Evolutionary conservation across 352 stramenopile genomes (phyloP), one percentile per base, ranked within the genome.

Genomic region (Blastocystis sp.): DNA sequence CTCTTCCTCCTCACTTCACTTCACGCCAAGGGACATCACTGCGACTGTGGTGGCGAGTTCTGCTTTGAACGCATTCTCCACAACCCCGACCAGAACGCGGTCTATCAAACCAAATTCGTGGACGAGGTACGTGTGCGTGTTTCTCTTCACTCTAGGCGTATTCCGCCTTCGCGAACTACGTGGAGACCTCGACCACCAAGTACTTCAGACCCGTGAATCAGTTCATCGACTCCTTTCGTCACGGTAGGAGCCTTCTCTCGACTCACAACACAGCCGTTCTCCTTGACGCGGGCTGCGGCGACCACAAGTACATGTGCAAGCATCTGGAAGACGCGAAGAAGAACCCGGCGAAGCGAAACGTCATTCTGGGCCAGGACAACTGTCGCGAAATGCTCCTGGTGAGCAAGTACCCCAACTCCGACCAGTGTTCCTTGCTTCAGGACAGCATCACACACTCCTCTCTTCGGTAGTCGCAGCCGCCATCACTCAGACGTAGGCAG

Each of bases 141-240:
- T 6, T 41, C 9, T 45, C 19, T 51, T 74, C 2, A 26, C n/a
- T 24, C 26, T 74, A 74, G 63, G 31, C 61, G 0, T 85, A 85
- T 31, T 10, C 31, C 10, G 21, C 13, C 35, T 55, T 85, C 45
- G 31, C 50, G 1, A 55, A 51, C 51, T 85, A 85, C 45, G 65
- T 85, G 19, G 4, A 16, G 12, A n/a, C 31, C 6, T 85, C 74
- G 19, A 85, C 74, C 16, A 85, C 74, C 37, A 85, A 85, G 45
- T 85, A 51, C 51, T 85, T 85, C 55, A 85, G 70, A n/a, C 74
- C 74, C 9, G 74, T 85, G 24, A 85, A 85, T 29, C 19, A 50
- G 3, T 85, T 85, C 61, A 85, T 85, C 31, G n/a, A 39, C 31
- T 60, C 51, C 41, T 85, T 85, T 45, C 37, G n/a, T 2, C 19